phyloP scores from a whole-genome alignment of 1,284 basidiomycete species.

The Sporisorium graminicola region DNA sequence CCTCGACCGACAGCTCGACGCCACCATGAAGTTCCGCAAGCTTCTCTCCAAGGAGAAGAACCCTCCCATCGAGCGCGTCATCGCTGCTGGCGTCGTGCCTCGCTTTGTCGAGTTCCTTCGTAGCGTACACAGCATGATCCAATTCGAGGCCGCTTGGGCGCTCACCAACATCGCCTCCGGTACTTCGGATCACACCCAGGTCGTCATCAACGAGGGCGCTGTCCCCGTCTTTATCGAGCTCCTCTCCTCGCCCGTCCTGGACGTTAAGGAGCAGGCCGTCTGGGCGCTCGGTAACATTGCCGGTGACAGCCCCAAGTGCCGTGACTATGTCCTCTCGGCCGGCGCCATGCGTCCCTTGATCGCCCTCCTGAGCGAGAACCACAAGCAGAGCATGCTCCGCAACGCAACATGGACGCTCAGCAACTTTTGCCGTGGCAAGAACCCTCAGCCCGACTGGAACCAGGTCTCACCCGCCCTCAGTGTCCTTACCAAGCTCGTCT shows the following conservation, averaged over 20 bases:
- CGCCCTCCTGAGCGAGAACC: conserved; percentile 67
- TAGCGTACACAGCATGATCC: conserved; percentile 91
- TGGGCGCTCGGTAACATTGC: conserved; percentile 70
- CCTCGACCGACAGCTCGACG: conserved; percentile 89
- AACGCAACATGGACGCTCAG: conserved; percentile 70
- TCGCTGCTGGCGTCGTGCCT: conserved; percentile 95
- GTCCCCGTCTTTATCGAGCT: conserved; percentile 92
- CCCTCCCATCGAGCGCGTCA: conserved; percentile 98
- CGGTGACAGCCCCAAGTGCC: conserved; percentile 68
- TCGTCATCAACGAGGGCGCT: conserved; percentile 92
- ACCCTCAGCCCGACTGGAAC: conserved; percentile 68
- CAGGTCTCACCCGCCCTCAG: conserved; percentile 89
- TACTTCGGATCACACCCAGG: conserved; percentile 97
- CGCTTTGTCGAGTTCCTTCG: conserved; percentile 96
- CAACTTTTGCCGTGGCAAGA: conserved; percentile 70
- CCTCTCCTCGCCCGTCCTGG: conserved; percentile 66
- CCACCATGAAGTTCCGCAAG: conserved; percentile 95
- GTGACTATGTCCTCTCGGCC: conserved; percentile 66
- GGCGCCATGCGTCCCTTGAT: conserved; percentile 67
- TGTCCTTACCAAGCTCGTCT: conserved; percentile 97
- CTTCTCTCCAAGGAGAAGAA: conserved; percentile 98
- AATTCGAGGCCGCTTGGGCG: conserved; percentile 99
- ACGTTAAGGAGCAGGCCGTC: conserved; percentile 69
- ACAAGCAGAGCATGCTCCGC: conserved; percentile 69
- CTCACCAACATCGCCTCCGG: conserved; percentile 99